A percentile compares a stretch with the other conserved stretches of the same genome.
Conservation (phyloP, 495 filamentous ascomycete genomes). For the Daldinia childiae region DNA sequence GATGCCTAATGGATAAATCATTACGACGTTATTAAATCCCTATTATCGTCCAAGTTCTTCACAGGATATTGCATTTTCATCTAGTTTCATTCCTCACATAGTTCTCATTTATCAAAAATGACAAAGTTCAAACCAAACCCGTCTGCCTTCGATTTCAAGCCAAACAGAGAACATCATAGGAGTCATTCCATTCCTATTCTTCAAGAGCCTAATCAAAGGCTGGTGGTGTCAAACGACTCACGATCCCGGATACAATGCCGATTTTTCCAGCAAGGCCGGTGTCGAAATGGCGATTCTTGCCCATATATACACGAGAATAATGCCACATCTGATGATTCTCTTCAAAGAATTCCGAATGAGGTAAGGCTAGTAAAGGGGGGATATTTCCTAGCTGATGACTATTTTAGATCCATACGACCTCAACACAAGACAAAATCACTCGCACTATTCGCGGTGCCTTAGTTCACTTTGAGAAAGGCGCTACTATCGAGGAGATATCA, state of each 20-base stretch:
- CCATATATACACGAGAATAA: not conserved
- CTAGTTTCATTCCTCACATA: not conserved
- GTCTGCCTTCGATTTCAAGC: not conserved
- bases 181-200: not conserved
- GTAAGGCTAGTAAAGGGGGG: not conserved
- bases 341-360: not conserved
- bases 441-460: constrained; percentile 41
- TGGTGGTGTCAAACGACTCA: not conserved
- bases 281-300: constrained; percentile 16
- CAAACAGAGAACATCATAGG: not conserved
- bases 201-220: not conserved
- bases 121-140: constrained; percentile 21
- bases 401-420: not conserved
- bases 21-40: not conserved
- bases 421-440: not conserved
- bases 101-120: not conserved
- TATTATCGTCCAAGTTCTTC: not conserved
- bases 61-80: not conserved
- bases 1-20: not conserved
- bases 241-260: constrained; percentile 9
- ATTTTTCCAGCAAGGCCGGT: constrained; percentile 9
- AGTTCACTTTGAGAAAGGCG: constrained; percentile 46
- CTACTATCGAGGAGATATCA: constrained; percentile 34
- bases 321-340: not conserved
- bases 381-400: not conserved